Base-by-base conservation (phyloP, 148 eudicot genomes). In the Diospyros kaki region DNA sequence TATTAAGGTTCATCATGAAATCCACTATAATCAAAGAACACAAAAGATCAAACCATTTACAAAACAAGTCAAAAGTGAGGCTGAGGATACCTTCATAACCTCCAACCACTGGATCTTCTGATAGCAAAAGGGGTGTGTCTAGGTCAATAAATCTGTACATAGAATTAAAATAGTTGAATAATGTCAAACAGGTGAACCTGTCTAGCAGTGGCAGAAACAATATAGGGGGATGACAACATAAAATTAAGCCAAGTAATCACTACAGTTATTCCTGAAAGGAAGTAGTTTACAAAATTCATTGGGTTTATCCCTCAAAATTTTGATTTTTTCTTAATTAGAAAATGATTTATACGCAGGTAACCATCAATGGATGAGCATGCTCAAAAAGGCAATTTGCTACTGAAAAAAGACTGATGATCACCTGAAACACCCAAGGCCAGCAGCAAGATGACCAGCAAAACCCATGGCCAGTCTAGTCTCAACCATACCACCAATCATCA, bases 401-500 rank as follows among this genome's bases (percentile, higher is more conserved):
- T 12, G 7, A 46, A 64, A 60, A 54, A 17, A 42, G 18, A 38
- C 5, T 39, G 45, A 43, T 58, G 76, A 89, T 84, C 81, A 92
- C 93, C 85, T 86, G 88, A 93, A 93, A 85, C 90, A 89, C 38
- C 98, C 98, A 80, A 91, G 87, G 44, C 98, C 97, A 75, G 98
- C 94, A 65, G 96, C 94, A 81, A 91, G 93, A 58, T 93, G 91
- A 75, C 94, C 97, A 73, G 98, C 91, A 84, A 93, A 93, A 78
- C 98, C 98, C 94, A 93, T 89, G 60, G 97, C 94, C 75, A 93
- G 82, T 82, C 98, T 85, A 45, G 98, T 91, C 86, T 93, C 98
- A 62, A 93, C 94, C 98, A 93, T 93, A 59, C 98, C 98, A 67
- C 98, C 98, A 75, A 93, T 91, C 98, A 93, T 93, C 77, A 93